A percentile compares a stretch with the other conserved stretches of the same genome.
Conservation (phyloP, 805 yeast genomes). For the Candida piceae region DNA sequence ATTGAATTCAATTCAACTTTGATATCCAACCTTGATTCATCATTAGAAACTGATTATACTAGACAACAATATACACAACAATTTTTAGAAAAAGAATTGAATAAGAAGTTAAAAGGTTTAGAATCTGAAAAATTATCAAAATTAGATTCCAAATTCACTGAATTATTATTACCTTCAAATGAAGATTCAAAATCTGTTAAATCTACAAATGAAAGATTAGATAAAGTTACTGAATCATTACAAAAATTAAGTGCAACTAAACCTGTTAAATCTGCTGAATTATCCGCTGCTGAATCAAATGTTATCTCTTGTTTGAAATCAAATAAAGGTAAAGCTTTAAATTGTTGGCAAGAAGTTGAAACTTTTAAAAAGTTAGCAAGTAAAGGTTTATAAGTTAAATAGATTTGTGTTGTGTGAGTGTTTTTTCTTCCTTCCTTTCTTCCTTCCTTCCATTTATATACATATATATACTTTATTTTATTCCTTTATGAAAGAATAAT, state of each 20-base stretch:
- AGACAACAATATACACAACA: conserved; percentile 65
- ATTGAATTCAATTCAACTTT: conserved; percentile 63
- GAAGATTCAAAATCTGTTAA: conserved; percentile 18
- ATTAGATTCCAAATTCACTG: conserved; percentile 46
- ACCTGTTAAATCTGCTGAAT: conserved; percentile 32
- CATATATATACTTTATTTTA: too few species aligned
- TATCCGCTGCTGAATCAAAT: conserved; percentile 41
- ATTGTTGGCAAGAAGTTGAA: conserved; percentile 80
- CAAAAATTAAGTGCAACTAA: conserved; percentile 26
- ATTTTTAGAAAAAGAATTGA: conserved; percentile 61
- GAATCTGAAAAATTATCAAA: conserved; percentile 46
- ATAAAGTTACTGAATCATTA: conserved; percentile 31
- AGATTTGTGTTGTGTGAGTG: conserved; percentile 9
- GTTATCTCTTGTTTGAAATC: conserved; percentile 58
- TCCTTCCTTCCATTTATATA: background rate
- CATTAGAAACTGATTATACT: conserved; percentile 61
- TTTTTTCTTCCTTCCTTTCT: too few species aligned
- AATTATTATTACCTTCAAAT: conserved; percentile 34
- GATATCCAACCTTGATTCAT: conserved; percentile 53
- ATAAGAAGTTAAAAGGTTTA: conserved; percentile 48
- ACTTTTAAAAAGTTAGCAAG: conserved; percentile 55
- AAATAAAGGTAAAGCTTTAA: conserved; percentile 60
- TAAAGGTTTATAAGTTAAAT: too few species aligned
- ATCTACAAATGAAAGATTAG: conserved; percentile 29
- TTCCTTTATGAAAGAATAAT: too few species aligned